Evolutionary conservation across 768 basidiomycete species (phyloP).

Genomic region (Phaeotremella skinneri): DNA sequence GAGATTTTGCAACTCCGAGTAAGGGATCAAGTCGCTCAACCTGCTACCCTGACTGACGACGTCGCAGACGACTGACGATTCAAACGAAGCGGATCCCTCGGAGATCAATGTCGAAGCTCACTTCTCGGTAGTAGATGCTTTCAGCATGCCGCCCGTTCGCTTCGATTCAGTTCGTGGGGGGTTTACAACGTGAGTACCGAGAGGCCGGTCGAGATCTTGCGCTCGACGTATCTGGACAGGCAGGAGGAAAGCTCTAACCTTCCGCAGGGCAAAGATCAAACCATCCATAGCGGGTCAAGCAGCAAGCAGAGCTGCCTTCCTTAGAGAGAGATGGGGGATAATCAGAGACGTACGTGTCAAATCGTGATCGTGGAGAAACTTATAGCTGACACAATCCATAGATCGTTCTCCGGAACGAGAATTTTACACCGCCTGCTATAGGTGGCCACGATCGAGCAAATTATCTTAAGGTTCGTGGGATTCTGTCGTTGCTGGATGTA

Average conservation of each 20-base stretch:
- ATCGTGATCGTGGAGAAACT: neutral
- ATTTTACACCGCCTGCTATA: constrained; percentile 92
- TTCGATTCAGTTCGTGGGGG: constrained; percentile 83
- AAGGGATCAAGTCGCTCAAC: neutral
- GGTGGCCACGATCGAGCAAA: constrained; percentile 82
- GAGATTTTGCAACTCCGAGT: constrained; percentile 47
- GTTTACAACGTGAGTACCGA: constrained; percentile 77
- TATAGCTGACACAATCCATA: constrained; percentile 12
- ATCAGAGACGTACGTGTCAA: constrained; percentile 66
- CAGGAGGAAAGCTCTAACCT: too few species aligned
- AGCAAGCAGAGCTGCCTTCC: constrained; percentile 71
- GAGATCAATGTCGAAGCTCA: constrained; percentile 54
- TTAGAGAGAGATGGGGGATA: constrained; percentile 81
- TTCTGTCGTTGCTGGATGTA: neutral
- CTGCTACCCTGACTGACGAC: constrained; percentile 9
- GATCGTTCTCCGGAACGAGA: constrained; percentile 88
- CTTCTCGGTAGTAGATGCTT: constrained; percentile 79
- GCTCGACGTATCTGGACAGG: too few species aligned
- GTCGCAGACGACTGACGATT: constrained; percentile 38
- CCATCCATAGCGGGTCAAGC: constrained; percentile 77
- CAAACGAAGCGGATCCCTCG: constrained; percentile 38
- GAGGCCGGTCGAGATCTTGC: neutral
- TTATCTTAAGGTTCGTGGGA: constrained; percentile 71
- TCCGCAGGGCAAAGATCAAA: constrained; percentile 57
- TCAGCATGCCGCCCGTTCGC: constrained; percentile 92